Conservation (phyloP, 2,329 filamentous ascomycete genomes). For the Alternaria ethzedia region DNA sequence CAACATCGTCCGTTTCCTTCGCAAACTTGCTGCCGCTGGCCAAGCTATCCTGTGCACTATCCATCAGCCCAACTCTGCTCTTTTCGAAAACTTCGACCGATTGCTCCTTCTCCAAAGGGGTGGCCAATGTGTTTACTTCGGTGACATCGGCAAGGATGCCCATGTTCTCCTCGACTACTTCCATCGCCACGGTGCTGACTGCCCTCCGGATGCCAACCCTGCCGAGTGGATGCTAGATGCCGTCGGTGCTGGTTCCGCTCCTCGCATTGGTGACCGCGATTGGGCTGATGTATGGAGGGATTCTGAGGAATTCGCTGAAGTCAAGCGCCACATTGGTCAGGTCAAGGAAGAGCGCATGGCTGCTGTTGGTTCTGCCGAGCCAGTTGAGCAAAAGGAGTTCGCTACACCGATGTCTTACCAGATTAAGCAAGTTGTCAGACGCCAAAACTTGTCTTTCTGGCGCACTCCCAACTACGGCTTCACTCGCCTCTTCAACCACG, state of each 20-base stretch:
- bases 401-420: conserved; percentile 82
- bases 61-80: conserved; percentile 83
- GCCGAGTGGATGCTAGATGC: conserved; percentile 87
- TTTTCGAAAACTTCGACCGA: conserved; percentile 89
- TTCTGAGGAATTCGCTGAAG: conserved; percentile 70
- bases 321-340: conserved; percentile 69
- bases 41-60: conserved; percentile 92
- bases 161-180: conserved; percentile 68
- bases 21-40: conserved; percentile 76
- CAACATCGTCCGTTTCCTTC: conserved; percentile 79
- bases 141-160: conserved; percentile 80
- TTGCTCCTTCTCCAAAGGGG: conserved; percentile 79
- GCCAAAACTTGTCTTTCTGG: conserved; percentile 83
- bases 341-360: conserved; percentile 68
- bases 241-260: conserved; percentile 75
- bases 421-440: conserved; percentile 73
- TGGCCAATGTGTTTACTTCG: conserved; percentile 84
- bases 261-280: conserved; percentile 75
- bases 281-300: conserved; percentile 83
- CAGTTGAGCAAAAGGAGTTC: conserved; percentile 72
- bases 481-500: conserved; percentile 83
- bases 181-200: conserved; percentile 62
- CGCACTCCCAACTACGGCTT: conserved; percentile 88
- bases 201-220: conserved; percentile 60
- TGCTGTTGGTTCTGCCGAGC: conserved; percentile 52